phyloP scores from a whole-genome alignment of 2,329 filamentous ascomycete species.

The Cladosporium sp. region DNA sequence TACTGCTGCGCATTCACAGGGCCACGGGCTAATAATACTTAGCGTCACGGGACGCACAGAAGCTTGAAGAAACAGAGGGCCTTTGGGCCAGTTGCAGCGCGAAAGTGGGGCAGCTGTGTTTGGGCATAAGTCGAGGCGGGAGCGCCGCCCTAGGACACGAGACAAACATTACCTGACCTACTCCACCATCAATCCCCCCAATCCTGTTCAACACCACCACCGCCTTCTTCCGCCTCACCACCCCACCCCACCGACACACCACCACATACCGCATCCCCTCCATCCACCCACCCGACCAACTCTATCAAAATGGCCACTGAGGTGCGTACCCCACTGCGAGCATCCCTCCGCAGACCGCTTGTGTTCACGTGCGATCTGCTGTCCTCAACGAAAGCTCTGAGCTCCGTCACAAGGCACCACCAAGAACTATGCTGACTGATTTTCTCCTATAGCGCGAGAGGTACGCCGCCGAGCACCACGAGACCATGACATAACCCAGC shows the following conservation, averaged over 20 bases:
- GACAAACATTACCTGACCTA: neutral
- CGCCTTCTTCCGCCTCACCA: neutral
- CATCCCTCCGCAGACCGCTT: constrained; percentile 34
- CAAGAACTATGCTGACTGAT: constrained; percentile 36
- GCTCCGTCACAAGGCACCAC: constrained; percentile 27
- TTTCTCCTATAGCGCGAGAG: constrained; percentile 51
- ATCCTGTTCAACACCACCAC: constrained; percentile 4
- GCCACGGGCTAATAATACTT: constrained; percentile 1
- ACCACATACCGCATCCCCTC: neutral
- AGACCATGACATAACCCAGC: constrained; percentile 19
- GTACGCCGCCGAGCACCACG: constrained; percentile 36
- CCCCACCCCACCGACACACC: constrained; percentile 3
- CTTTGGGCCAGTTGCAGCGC: neutral
- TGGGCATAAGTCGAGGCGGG: neutral
- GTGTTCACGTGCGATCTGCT: constrained; percentile 21
- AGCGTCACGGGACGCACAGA: constrained; percentile 3
- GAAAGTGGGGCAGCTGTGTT: constrained; percentile 6
- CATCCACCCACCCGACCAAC: constrained; percentile 15
- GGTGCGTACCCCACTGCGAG: constrained; percentile 52
- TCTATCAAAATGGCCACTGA: constrained; percentile 59
- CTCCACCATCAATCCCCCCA: neutral
- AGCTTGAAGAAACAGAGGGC: constrained; percentile 1
- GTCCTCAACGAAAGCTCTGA: constrained; percentile 33
- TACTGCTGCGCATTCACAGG: neutral
- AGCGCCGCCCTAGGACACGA: neutral